Percentiles rank a stretch among this genome's conserved stretches.
Evolutionary conservation across 257 asterid genomes (phyloP).

Genomic region (Fraxinus pennsylvanica): DNA sequence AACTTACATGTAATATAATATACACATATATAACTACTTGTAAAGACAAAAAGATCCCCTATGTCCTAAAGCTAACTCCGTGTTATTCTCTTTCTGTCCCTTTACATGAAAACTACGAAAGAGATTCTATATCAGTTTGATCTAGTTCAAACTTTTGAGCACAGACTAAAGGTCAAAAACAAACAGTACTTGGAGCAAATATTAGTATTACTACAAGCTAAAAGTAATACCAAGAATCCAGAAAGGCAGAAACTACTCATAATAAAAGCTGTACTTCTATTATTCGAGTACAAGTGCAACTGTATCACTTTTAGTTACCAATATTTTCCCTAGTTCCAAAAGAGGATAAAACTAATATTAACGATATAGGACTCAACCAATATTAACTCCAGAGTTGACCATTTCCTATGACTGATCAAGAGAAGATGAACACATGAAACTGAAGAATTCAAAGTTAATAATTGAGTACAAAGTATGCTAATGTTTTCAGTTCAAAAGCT

Average conservation of each 20-base stretch:
- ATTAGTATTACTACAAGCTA: conserved; percentile 3
- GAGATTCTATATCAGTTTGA: not conserved
- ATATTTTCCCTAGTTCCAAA: not conserved
- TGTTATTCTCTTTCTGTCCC: not conserved
- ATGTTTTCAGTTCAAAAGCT: conserved; percentile 3
- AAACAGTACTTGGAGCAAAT: not conserved
- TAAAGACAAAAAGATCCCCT: not conserved
- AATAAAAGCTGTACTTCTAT: not conserved
- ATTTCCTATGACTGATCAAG: not conserved
- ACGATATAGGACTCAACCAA: conserved; percentile 7
- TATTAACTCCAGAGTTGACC: no score
- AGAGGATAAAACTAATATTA: not conserved
- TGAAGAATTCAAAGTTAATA: not conserved
- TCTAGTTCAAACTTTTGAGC: not conserved
- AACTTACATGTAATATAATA: not conserved
- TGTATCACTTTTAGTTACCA: not conserved
- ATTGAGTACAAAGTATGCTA: not conserved
- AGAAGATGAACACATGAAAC: not conserved
- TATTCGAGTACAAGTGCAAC: not conserved
- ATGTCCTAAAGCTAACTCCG: not conserved
- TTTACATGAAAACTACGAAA: not conserved
- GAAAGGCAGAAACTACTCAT: not conserved
- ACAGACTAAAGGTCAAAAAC: not conserved
- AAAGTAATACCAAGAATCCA: not conserved
- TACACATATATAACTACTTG: not conserved